Base-by-base conservation (phyloP, 1,284 basidiomycete genomes). In the Cutaneotrichosporon cavernicola region DNA sequence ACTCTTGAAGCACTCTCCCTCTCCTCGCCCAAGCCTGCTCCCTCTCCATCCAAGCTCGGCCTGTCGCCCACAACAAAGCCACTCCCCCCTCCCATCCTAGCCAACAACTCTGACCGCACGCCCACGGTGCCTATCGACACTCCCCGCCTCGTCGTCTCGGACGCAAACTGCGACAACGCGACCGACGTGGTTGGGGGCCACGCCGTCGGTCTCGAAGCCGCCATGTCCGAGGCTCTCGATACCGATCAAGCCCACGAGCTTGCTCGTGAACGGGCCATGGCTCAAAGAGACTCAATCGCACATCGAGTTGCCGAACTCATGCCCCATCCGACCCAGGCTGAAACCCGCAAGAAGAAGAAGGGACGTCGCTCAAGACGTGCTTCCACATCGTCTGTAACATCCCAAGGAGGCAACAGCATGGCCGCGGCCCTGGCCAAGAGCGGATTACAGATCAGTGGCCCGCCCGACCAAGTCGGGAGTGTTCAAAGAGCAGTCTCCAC, bases 401-500 rank as follows among this genome's bases (percentile, higher is more conserved):
- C 72, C 2, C 69, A 65, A 30, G 62, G 66, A 30, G 62, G 66
- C 9, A 58, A 66, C 51, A 65, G 65, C 13, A 75, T 77, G 13
- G 74, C 74, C 1, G 72, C 75, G 0, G 74, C 75, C 1, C 55
- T 79, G 34, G 77, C 76, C 1, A 76, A 73, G 58, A 65, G 73
- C 49, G 73, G 74, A 0, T 47, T 76, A 22, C 69, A 72, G 36
- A 66, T 77, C 22, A 65, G 69, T 62, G 58, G 43, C 31, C 13
- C 56, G 22, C 36, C 46, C n/a, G 43, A 14, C n/a, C 55, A 62
- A 5, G 57, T 49, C 26, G 36, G 13, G 51, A 53, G 31, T 51
- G 22, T 32, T 11, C 34, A 47, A 38, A 59, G 67, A 6, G 60
- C 61, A 3, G 65, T 65, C 1, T 70, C 69, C 0, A 30, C 60